These are phyloP conservation scores for Trichosporon coremiiforme DNA, from an alignment of 1,284 basidiomycete genomes.

Conservation along the genomic window DNA sequence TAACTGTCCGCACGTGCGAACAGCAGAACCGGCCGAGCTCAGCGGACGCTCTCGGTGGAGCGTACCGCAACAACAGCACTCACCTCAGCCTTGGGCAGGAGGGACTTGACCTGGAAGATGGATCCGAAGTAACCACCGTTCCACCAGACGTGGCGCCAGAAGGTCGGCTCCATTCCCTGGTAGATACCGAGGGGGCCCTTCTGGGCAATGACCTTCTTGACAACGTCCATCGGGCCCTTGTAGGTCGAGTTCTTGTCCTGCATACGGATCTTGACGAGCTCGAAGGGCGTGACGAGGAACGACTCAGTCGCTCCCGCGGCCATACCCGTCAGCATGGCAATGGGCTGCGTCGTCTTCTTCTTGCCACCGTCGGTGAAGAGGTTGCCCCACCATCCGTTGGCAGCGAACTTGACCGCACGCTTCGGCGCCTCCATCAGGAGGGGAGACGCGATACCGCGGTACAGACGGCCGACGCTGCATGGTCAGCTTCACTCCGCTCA, in stretches of 20 bases:
- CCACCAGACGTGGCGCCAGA: conserved; percentile 90
- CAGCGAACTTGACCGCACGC: conserved; percentile 84
- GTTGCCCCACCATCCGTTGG: conserved; percentile 78
- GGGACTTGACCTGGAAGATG: conserved; percentile 76
- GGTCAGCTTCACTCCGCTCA: conserved; percentile 20
- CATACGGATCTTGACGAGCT: conserved; percentile 92
- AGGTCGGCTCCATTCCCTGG: conserved; percentile 90
- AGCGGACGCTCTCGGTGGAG: background rate
- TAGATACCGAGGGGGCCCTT: conserved; percentile 73
- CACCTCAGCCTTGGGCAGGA: conserved; percentile 74
- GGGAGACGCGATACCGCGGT: conserved; percentile 92
- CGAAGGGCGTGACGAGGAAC: conserved; percentile 84
- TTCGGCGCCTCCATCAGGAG: conserved; percentile 96
- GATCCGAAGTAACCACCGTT: conserved; percentile 91
- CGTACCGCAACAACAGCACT: conserved; percentile 42
- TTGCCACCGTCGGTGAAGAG: conserved; percentile 62
- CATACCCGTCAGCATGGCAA: conserved; percentile 89
- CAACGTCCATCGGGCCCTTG: conserved; percentile 87
- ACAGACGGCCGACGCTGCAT: conserved; percentile 73
- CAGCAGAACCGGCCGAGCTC: conserved; percentile 55
- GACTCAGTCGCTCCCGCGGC: conserved; percentile 94
- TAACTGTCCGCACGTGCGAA: conserved; percentile 29
- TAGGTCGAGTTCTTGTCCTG: conserved; percentile 90
- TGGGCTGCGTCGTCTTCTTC: conserved; percentile 79
- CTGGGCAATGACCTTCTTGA: conserved; percentile 72